These are phyloP conservation scores for Paramecium tetraurelia DNA, from an alignment of 73 alveolate species.

Conservation along the genomic window DNA sequence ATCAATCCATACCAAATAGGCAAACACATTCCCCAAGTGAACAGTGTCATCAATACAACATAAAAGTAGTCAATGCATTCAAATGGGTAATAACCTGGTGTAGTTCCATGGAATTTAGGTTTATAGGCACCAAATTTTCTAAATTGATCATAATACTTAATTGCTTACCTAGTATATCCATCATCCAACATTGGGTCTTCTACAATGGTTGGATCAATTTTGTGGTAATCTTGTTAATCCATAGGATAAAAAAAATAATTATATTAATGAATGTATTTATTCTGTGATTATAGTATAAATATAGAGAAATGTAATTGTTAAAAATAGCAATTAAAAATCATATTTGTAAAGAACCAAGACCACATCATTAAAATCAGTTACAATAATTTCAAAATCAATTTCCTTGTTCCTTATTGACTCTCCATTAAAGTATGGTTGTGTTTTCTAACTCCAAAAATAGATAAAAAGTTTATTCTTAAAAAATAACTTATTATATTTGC, in stretches of 20 bases:
- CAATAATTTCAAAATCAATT: not conserved
- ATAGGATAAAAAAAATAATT: not conserved
- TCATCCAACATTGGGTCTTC: conserved; percentile 51
- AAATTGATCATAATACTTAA: not conserved
- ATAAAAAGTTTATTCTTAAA: conserved; percentile 70
- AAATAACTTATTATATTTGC: conserved; percentile 82
- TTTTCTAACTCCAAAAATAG: conserved; percentile 93
- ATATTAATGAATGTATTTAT: not conserved
- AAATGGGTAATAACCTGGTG: conserved; percentile 49
- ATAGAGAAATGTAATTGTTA: not conserved
- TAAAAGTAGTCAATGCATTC: conserved; percentile 34
- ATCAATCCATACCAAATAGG: conserved; percentile 47
- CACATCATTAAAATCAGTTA: not conserved
- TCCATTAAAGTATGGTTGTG: conserved; percentile 90
- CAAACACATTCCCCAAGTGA: conserved; percentile 40
- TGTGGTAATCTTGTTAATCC: conserved; percentile 19
- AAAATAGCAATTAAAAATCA: not conserved
- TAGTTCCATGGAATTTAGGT: conserved; percentile 37
- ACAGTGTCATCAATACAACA: not conserved
- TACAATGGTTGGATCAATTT: not conserved
- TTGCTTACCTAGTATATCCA: conserved; percentile 16
- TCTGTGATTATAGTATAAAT: not conserved
- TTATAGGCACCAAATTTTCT: conserved; percentile 48
- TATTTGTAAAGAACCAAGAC: not conserved
- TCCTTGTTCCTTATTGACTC: conserved; percentile 49